Evolutionary conservation across 208 protist species (phyloP).

Genomic region (Leishmania arabica): DNA sequence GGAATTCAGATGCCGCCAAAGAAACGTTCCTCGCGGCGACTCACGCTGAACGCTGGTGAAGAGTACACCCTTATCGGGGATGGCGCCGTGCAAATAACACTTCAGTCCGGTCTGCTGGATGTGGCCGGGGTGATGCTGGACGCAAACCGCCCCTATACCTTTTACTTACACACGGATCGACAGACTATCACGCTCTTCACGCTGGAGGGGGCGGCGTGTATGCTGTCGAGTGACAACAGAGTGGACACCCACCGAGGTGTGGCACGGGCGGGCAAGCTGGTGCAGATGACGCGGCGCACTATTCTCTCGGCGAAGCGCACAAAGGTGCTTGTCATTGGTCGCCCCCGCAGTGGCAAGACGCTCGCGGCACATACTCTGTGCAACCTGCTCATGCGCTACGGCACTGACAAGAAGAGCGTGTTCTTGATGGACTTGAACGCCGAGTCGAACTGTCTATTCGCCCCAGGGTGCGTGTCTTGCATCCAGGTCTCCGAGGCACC

Average conservation of each 20-base stretch:
- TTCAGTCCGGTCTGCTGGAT: conserved; percentile 73
- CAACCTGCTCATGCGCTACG: conserved; percentile 56
- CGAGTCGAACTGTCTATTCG: conserved; percentile 71
- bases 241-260: conserved; percentile 41
- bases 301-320: conserved; percentile 32
- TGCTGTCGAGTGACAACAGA: conserved; percentile 38
- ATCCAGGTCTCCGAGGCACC: conserved; percentile 36
- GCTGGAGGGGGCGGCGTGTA: conserved; percentile 68
- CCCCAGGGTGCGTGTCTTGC: conserved; percentile 64
- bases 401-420: conserved; percentile 25
- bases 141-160: conserved; percentile 47
- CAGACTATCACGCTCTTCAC: conserved; percentile 63
- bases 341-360: conserved; percentile 57
- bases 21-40: conserved; percentile 33
- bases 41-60: conserved; percentile 77
- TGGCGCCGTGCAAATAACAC: conserved; percentile 46
- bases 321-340: conserved; percentile 75
- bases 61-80: conserved; percentile 67
- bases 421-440: conserved; percentile 75
- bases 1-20: conserved; percentile 46
- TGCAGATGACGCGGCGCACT: conserved; percentile 63
- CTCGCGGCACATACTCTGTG: conserved; percentile 73
- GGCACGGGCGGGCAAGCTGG: conserved; percentile 45
- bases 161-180: conserved; percentile 42
- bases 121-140: conserved; percentile 71